phyloP scores from a whole-genome alignment of 1,284 basidiomycete genomes.

The Earliella scabrosa region DNA sequence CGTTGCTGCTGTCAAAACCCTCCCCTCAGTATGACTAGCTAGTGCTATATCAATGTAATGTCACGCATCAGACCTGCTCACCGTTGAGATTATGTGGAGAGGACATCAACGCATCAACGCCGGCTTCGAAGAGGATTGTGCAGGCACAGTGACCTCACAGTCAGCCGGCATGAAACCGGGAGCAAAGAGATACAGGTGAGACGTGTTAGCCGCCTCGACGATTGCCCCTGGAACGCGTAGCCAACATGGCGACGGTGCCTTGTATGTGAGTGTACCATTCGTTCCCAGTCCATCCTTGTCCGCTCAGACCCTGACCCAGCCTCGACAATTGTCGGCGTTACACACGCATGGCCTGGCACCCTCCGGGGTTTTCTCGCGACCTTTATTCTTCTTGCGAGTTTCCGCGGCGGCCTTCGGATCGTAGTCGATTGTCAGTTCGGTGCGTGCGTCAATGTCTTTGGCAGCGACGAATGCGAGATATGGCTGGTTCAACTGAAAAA shows the following conservation, averaged over 20 bases:
- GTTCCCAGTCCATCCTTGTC: too few relatives aligned
- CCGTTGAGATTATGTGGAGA: too few relatives aligned
- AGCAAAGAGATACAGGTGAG: too few relatives aligned
- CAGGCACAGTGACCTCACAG: too few relatives aligned
- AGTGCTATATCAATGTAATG: slow-evolving; percentile 10
- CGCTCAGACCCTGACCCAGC: slow-evolving; percentile 32
- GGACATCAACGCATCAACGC: too few relatives aligned
- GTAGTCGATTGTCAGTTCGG: slow-evolving; percentile 70
- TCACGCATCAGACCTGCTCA: not conserved
- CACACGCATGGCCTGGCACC: slow-evolving; percentile 28
- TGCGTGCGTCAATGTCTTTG: slow-evolving; percentile 48
- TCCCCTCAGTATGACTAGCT: slow-evolving; percentile 11
- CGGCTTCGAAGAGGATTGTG: too few relatives aligned
- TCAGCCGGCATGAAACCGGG: too few relatives aligned
- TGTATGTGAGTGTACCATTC: too few relatives aligned
- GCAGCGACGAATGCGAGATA: slow-evolving; percentile 62
- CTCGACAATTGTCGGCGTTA: slow-evolving; percentile 26
- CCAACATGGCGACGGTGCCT: too few relatives aligned
- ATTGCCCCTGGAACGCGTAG: too few relatives aligned
- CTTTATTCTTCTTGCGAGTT: slow-evolving; percentile 34
- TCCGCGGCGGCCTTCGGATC: slow-evolving; percentile 44
- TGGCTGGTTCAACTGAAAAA: slow-evolving; percentile 54
- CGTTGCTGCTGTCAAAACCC: slow-evolving; percentile 10
- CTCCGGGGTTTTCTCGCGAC: slow-evolving; percentile 17
- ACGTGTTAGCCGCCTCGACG: too few relatives aligned